Percentiles rank a stretch among this genome's conserved stretches.
These are phyloP conservation scores for Henckelia pumila DNA, from an alignment of 257 asterid species.

Conservation along the genomic window DNA sequence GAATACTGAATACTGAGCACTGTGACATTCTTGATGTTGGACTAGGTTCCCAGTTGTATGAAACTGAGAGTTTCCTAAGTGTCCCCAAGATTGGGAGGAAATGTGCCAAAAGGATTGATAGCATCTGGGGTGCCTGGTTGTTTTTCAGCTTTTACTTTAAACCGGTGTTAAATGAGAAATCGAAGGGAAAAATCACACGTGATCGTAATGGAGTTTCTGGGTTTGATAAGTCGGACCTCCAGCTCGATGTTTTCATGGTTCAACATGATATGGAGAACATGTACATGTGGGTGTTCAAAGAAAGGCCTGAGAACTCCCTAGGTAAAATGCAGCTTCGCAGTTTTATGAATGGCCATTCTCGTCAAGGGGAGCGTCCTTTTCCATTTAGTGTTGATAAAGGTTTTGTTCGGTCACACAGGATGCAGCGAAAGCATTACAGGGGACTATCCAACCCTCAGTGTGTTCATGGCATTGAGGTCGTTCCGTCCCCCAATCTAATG, in stretches of 20 bases:
- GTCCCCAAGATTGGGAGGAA: slow-evolving; percentile 68
- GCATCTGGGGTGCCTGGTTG: slow-evolving; percentile 99
- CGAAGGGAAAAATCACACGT: slow-evolving; percentile 63
- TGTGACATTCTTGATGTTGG: slow-evolving; percentile 87
- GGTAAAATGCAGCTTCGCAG: slow-evolving; percentile 98
- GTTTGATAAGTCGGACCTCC: slow-evolving; percentile 76
- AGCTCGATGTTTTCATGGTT: slow-evolving; percentile 85
- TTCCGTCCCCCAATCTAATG: slow-evolving; percentile 59
- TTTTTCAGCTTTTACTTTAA: slow-evolving; percentile 90
- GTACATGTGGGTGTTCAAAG: slow-evolving; percentile 99
- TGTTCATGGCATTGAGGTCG: slow-evolving; percentile 85
- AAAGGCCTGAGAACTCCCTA: slow-evolving; percentile 78
- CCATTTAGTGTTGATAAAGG: slow-evolving; percentile 87
- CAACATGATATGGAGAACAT: slow-evolving; percentile 98
- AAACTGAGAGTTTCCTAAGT: slow-evolving; percentile 50
- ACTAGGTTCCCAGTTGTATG: slow-evolving; percentile 62
- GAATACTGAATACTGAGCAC: slow-evolving; percentile 64
- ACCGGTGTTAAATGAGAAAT: slow-evolving; percentile 79
- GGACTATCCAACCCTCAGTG: slow-evolving; percentile 97
- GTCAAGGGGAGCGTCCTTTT: slow-evolving; percentile 86
- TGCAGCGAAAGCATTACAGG: slow-evolving; percentile 92
- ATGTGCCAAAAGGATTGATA: slow-evolving; percentile 71
- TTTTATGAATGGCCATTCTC: slow-evolving; percentile 94
- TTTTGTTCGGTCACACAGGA: slow-evolving; percentile 84
- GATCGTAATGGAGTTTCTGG: slow-evolving; percentile 83